A percentile compares a stretch with the other conserved stretches of the same genome.
phyloP scores from a whole-genome alignment of 768 basidiomycete species.

The Lactarius pseudohatsudake region DNA sequence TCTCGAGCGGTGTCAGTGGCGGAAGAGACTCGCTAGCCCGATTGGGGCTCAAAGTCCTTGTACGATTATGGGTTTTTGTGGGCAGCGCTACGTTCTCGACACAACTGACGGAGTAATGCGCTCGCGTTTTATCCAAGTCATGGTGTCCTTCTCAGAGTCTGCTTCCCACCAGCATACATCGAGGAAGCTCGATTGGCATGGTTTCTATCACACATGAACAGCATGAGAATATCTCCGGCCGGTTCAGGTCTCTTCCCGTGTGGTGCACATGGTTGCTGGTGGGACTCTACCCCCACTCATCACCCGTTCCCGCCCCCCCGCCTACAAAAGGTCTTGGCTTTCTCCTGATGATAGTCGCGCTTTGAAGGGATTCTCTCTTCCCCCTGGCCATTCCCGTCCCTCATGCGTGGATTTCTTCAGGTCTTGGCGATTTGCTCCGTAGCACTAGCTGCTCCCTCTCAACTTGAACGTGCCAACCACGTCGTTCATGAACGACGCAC shows the following conservation, averaged over 20 bases:
- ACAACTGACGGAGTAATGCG: not conserved
- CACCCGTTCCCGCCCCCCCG: not conserved
- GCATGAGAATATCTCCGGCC: not conserved
- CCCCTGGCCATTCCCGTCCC: not conserved
- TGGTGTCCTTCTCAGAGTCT: not conserved
- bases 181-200: not conserved
- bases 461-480: conserved; percentile 26
- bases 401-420: conserved; percentile 11
- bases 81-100: not conserved
- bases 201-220: not conserved
- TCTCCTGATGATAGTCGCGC: not conserved
- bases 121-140: not conserved
- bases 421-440: conserved; percentile 27
- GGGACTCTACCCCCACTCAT: not conserved
- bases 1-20: not conserved
- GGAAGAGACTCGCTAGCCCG: not conserved
- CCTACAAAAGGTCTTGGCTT: not conserved
- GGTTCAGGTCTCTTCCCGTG: not conserved
- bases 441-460: conserved; percentile 29
- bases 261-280: not conserved
- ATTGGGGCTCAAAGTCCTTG: not conserved
- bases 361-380: not conserved
- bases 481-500: conserved; percentile 43
- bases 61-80: not conserved
- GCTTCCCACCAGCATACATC: not conserved